These are phyloP conservation scores for Trichoderma asperellum DNA, from an alignment of 2,329 filamentous ascomycete species.

Conservation along the genomic window DNA sequence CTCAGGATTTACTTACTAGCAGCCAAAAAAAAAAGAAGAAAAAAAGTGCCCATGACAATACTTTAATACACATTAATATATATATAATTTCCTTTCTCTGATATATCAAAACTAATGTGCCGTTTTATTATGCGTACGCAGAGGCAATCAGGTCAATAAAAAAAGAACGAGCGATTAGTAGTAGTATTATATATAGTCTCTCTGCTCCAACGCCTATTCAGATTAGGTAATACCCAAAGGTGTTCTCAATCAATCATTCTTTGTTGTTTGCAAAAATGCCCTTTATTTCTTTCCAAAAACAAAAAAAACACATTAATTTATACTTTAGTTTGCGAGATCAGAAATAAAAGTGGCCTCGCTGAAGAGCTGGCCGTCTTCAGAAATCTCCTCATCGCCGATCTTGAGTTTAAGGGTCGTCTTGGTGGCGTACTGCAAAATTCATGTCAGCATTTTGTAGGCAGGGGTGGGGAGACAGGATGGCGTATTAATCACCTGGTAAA, in stretches of 20 bases:
- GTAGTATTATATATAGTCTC: slow-evolving; percentile 29
- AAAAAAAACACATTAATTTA: background rate
- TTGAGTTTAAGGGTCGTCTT: slow-evolving; percentile 78
- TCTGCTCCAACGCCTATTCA: slow-evolving; percentile 36
- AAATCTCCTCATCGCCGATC: slow-evolving; percentile 76
- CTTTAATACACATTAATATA: slow-evolving; percentile 5
- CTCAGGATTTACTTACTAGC: background rate
- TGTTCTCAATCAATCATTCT: slow-evolving; percentile 26
- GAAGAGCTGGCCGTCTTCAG: slow-evolving; percentile 79
- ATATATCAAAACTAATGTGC: slow-evolving; percentile 7
- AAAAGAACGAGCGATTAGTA: slow-evolving; percentile 35
- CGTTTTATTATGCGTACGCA: slow-evolving; percentile 25
- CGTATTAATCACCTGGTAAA: slow-evolving; percentile 75
- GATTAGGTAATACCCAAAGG: slow-evolving; percentile 31
- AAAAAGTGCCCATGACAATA: background rate
- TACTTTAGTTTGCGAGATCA: slow-evolving; percentile 41
- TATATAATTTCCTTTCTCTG: background rate
- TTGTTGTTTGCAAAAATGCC: slow-evolving; percentile 23
- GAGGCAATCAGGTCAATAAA: slow-evolving; percentile 15
- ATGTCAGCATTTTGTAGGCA: background rate
- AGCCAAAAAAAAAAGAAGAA: background rate
- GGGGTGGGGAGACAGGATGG: background rate
- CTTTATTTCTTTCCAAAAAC: slow-evolving; percentile 27
- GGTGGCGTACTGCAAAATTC: slow-evolving; percentile 66
- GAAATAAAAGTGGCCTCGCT: slow-evolving; percentile 97